Percentiles rank a stretch among this genome's conserved stretches.
phyloP scores from a whole-genome alignment of 495 filamentous ascomycete species.

The Cercophora samala region DNA sequence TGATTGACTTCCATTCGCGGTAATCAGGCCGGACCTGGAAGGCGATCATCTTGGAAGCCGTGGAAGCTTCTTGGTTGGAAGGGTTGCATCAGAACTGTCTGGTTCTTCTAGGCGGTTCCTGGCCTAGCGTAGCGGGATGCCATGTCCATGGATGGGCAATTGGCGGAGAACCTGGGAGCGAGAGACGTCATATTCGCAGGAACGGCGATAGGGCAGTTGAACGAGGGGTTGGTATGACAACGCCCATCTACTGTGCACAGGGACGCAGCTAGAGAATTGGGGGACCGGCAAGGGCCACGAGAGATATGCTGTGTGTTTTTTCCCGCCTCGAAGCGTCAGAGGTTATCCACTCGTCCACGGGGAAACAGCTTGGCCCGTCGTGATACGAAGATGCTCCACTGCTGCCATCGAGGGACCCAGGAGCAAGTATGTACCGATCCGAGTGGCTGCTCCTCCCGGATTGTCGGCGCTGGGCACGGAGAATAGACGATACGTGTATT shows the following conservation, averaged over 20 bases:
- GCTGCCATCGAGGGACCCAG: slow-evolving; percentile 8
- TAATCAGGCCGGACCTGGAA: background rate
- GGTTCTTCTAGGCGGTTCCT: slow-evolving; percentile 4
- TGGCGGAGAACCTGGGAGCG: background rate
- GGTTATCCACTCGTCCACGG: background rate
- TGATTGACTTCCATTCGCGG: background rate
- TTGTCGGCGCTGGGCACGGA: background rate
- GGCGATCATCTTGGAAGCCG: slow-evolving; percentile 5
- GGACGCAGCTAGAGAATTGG: slow-evolving; percentile 16
- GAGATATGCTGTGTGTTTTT: background rate
- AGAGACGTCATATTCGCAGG: slow-evolving; percentile 3
- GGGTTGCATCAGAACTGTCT: background rate
- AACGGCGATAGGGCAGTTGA: background rate
- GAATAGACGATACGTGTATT: background rate
- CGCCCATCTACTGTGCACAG: background rate
- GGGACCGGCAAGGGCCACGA: background rate
- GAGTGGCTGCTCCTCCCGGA: background rate
- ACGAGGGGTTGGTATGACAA: slow-evolving; percentile 2
- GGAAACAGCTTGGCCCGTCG: slow-evolving; percentile 3
- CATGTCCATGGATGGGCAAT: background rate
- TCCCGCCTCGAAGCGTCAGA: background rate
- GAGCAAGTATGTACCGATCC: background rate
- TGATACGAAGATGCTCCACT: slow-evolving; percentile 27
- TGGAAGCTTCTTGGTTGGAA: slow-evolving; percentile 1
- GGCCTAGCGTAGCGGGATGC: slow-evolving; percentile 1